Base-by-base conservation (phyloP, 306 rosid genomes). In the Vigna unguiculata region DNA sequence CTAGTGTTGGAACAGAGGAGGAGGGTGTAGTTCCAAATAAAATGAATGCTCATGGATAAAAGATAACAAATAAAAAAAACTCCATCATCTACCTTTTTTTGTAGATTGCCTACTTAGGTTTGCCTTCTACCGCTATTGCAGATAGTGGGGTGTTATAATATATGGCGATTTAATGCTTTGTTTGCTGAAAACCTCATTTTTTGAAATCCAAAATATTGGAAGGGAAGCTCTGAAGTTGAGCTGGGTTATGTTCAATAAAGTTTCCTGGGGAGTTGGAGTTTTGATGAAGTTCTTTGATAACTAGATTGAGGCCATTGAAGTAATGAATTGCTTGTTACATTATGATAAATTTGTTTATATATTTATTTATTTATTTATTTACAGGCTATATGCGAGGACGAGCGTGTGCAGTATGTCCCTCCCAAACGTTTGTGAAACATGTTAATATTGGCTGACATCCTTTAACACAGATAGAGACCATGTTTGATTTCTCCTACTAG, bases 371-470 rank as follows among this genome's bases (percentile, higher is more conserved):
- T 60, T 58, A 51, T 30, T 46, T 47, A n/a, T 22, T 77, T 86
- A 87, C 91, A 91, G 98, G 81, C 79, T 72, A 41, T 91, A 77
- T 94, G 97, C 36, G 89, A 81, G 57, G 96, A 91, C 13, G 90
- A 85, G 82, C 90, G 84, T 15, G 90, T 91, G 90, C 97, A 83
- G 22, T 94, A 94, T 73, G 78, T 81, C 5, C 95, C 96, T 38
- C 97, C 97, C 49, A 91, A 85, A 83, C 93, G 88, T 36, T 60
- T 16, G 75, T 87, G 83, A 90, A 62, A 8, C 22, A 25, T 34
- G 24, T 62, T 15, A 64, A 62, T 70, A 46, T 77, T 52, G 53
- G 69, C 66, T 68, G 68, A 34, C 70, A 24, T 57, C 3, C 65
- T 19, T 32, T 49, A 53, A 57, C 43, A 9, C 12, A 40, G 13